phyloP scores from a whole-genome alignment of 2,329 filamentous ascomycete species.

The Periconia macrospinosa region DNA sequence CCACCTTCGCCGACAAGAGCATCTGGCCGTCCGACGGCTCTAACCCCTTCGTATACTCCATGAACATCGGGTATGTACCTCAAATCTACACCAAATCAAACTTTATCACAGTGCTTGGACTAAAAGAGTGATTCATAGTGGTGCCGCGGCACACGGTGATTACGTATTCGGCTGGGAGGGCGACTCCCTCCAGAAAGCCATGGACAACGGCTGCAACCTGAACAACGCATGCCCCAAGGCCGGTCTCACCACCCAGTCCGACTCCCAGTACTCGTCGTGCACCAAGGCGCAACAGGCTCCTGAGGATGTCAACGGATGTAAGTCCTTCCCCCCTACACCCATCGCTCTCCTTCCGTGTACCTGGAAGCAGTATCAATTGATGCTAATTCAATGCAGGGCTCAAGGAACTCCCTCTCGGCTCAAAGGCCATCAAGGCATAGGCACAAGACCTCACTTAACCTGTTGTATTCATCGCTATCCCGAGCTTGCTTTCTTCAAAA shows the following conservation, averaged over 20 bases:
- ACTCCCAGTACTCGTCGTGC: slow-evolving; percentile 32
- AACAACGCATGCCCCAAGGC: slow-evolving; percentile 35
- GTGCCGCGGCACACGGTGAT: slow-evolving; percentile 38
- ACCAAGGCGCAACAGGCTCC: slow-evolving; percentile 38
- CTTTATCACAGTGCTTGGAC: not conserved
- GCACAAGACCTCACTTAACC: not conserved
- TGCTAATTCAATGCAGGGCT: slow-evolving; percentile 22
- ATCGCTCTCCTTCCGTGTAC: no score
- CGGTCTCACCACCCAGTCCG: slow-evolving; percentile 30
- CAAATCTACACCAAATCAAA: not conserved
- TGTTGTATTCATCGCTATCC: not conserved
- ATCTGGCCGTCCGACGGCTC: slow-evolving; percentile 37
- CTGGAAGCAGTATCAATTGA: no score
- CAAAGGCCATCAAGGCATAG: slow-evolving; percentile 29
- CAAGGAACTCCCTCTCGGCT: slow-evolving; percentile 28
- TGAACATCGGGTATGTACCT: slow-evolving; percentile 34
- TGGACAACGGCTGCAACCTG: slow-evolving; percentile 46
- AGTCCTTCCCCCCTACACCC: slow-evolving; percentile 6
- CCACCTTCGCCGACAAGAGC: slow-evolving; percentile 31
- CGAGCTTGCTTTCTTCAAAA: no score
- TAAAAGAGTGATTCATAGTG: slow-evolving; percentile 13
- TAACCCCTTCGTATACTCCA: slow-evolving; percentile 36
- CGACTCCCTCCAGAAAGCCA: slow-evolving; percentile 46
- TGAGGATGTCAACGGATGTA: slow-evolving; percentile 37
- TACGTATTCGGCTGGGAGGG: slow-evolving; percentile 51